Conservation (phyloP, 441 rosid genomes). For the Arabidopsis hybrid region DNA sequence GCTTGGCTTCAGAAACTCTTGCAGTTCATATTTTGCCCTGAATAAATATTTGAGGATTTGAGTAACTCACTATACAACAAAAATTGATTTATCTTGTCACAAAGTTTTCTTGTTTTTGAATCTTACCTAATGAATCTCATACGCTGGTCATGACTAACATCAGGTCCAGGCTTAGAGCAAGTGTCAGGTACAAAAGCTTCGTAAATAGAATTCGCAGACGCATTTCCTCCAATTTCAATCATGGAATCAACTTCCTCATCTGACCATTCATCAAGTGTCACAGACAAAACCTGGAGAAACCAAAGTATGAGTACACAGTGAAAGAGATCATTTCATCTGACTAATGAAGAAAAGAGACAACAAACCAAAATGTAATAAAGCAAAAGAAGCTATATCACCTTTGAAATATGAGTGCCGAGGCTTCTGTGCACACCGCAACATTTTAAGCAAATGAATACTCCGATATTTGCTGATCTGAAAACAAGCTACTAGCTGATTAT, state of each 20-base stretch:
- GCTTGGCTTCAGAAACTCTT: conserved; percentile 93
- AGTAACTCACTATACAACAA: conserved; percentile 13
- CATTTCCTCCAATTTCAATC: conserved; percentile 95
- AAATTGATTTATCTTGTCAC: not conserved
- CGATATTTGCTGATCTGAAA: conserved; percentile 86
- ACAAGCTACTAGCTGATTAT: conserved; percentile 18
- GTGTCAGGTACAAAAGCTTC: conserved; percentile 88
- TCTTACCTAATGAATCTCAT: conserved; percentile 71
- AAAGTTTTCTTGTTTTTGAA: not conserved
- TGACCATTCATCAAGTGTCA: conserved; percentile 96
- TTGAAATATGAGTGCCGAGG: conserved; percentile 92
- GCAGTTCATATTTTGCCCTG: conserved; percentile 95
- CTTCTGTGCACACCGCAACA: conserved; percentile 98
- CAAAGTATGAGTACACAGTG: conserved; percentile 28
- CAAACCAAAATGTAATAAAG: not conserved
- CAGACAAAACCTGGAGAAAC: conserved; percentile 78
- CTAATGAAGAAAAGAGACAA: not conserved
- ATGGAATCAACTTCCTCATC: conserved; percentile 86
- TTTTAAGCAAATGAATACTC: conserved; percentile 95
- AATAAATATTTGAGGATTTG: conserved; percentile 36
- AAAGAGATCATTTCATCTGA: not conserved
- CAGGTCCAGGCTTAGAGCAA: conserved; percentile 77
- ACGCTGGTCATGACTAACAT: conserved; percentile 79
- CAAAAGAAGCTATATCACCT: conserved; percentile 59
- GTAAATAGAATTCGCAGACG: conserved; percentile 86